Percentiles rank a stretch among this genome's conserved stretches.
Conservation (phyloP, 2,329 filamentous ascomycete species). For the Pseudogymnoascus sp. region DNA sequence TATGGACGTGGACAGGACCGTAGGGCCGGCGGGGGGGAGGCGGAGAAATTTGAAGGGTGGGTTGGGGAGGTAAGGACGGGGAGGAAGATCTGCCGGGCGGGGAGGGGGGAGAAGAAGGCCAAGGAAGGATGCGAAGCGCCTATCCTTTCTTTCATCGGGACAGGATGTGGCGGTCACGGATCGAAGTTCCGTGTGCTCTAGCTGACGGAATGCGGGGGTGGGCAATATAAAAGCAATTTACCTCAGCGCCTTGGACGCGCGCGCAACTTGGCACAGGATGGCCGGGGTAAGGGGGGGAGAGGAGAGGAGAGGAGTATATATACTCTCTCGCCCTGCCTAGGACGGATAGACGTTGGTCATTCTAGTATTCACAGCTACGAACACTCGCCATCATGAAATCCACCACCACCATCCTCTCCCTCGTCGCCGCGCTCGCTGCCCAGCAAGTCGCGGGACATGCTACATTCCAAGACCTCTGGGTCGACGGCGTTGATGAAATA, state of each 20-base stretch:
- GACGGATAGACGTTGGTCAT: conserved; percentile 31
- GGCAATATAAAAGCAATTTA: conserved; percentile 1
- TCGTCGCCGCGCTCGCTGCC: conserved; percentile 11
- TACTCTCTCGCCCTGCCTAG: neutral
- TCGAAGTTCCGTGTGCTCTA: neutral
- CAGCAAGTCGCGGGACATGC: conserved; percentile 37
- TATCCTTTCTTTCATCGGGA: neutral
- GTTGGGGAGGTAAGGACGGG: too few relatives aligned
- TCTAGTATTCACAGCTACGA: conserved; percentile 17
- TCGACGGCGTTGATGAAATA: conserved; percentile 40
- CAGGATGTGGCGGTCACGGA: neutral
- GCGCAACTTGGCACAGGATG: neutral
- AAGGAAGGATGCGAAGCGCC: neutral
- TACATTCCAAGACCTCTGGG: conserved; percentile 43
- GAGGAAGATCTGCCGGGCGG: neutral
- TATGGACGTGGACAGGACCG: neutral
- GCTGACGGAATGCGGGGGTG: neutral
- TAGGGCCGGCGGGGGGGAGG: neutral
- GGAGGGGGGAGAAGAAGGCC: neutral
- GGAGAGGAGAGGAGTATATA: neutral
- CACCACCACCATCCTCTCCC: neutral
- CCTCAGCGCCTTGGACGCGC: neutral
- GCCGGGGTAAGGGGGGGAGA: neutral
- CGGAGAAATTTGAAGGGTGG: neutral
- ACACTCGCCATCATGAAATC: conserved; percentile 11